phyloP scores from a whole-genome alignment of 805 yeast genomes.

The Blastobotrys peoriensis region DNA sequence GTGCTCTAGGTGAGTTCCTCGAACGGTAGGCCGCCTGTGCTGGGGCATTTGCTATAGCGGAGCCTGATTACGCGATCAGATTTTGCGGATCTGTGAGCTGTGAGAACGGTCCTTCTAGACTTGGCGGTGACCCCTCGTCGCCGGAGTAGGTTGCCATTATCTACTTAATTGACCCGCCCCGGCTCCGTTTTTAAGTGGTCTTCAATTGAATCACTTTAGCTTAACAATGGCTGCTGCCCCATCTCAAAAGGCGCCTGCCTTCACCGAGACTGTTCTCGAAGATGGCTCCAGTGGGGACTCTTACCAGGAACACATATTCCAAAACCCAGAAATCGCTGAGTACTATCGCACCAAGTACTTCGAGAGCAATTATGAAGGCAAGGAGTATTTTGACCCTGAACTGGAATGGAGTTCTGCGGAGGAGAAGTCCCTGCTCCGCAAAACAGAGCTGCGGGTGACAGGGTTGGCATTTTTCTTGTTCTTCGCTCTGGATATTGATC shows the following conservation, averaged over 20 bases:
- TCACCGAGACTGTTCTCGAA: neutral
- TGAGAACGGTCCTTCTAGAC: too few species aligned
- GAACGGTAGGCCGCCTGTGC: too few species aligned
- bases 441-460: constrained; percentile 48
- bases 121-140: too few species aligned
- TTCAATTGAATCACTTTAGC: too few species aligned
- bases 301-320: constrained; percentile 1
- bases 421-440: constrained; percentile 41
- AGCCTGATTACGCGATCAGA: too few species aligned
- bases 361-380: constrained; percentile 45
- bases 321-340: constrained; percentile 1
- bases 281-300: neutral
- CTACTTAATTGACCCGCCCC: too few species aligned
- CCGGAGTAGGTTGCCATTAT: too few species aligned
- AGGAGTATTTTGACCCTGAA: constrained; percentile 46
- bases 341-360: constrained; percentile 1
- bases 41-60: too few species aligned
- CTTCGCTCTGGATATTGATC: constrained; percentile 49
- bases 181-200: too few species aligned
- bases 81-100: too few species aligned
- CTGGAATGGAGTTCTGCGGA: constrained; percentile 45
- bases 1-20: too few species aligned
- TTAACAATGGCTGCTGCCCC: too few species aligned
- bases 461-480: constrained; percentile 52
- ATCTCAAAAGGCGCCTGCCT: neutral